Evolutionary conservation across 2,329 filamentous ascomycete genomes (phyloP), one percentile per base, ranked within the genome.

Genomic region (Ascosphaera apis): DNA sequence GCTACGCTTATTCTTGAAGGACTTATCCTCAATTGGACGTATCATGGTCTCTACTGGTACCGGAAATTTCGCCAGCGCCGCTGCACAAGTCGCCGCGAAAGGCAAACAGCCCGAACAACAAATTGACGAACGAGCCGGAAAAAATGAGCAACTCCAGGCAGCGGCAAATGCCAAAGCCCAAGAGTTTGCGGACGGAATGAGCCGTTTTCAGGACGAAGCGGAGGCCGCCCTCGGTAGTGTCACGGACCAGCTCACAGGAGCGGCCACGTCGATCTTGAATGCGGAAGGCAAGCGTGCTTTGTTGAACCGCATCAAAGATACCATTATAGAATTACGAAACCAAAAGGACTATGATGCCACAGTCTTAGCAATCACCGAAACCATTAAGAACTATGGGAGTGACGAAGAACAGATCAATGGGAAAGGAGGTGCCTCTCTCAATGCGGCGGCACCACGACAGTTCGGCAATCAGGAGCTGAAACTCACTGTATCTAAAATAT

Each of bases 1-100:
- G 47, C 93, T 95, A 52, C 74, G 84, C 28, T 63, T 84, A 4
- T 83, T 95, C 46, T 60, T 93, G 32, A 70, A 75, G 8, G 86
- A 95, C 47, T 56, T 92, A 30, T 72, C 73, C 33, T 73, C 74
- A 0, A 68, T 93, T 33, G 78, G 76, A 9, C 72, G 78, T 31
- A 77, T 92, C 49, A 75, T 95, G 1, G 83, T 93, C 50, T 73
- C 72, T 36, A 84, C 93, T 46, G 83, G 83, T 2, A 81, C 83
- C 0, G 75, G 81, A 41, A 76, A 78, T 0, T 52, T 92, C 4
- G 80, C 83, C 0, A 65, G 73, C 12, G 77, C 75, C 1, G 82
- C 84, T 0, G 69, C 77, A 43, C 62, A 81, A 41, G 75, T 76
- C 0, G 82, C 72, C 2, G 70, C 82, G 46, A 62, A 76, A 42